Base-by-base conservation (phyloP, 2,329 filamentous ascomycete genomes). In the Colletotrichum sp. region DNA sequence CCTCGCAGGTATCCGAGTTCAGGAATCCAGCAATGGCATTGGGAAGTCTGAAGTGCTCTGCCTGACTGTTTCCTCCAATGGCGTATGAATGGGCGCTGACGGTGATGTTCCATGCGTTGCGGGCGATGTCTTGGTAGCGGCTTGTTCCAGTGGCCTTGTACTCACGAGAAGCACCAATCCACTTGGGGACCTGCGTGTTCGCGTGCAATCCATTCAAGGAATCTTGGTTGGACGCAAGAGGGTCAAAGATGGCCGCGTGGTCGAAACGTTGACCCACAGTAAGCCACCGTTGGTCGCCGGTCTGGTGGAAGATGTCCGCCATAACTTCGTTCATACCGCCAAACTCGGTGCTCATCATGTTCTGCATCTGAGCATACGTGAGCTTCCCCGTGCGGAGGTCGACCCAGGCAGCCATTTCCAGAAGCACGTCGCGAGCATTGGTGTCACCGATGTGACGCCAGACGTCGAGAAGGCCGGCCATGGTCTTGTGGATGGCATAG, bases 321-420 rank as follows among this genome's bases (percentile, higher is more conserved):
- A 90, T 77, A 5, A 89, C 83, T 28, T 89, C 89, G 77, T 88
- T 89, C 87, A 90, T 90, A 36, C 88, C 89, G 10, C 89, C 89
- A 55, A 87, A 89, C 77, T 90, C 89, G 1, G 87, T 89, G 7
- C 83, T 78, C 76, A 90, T 77, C 79, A 90, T 83, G 4, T 70
- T 78, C 68, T 90, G 89, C 88, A 90, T 89, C 78, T 88, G 82
- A 12, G 64, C 75, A 28, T 84, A 83, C 76, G 80, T 86, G 16
- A 90, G 78, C 52, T 83, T 82, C 16, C 78, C 77, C 1, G 88
- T 90, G 5, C 88, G 85, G 2, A 79, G 75, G 59, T 90, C 87
- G 2, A 90, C 88, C 89, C 89, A 90, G 0, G 81, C 81, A 1
- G 87, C 87, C 14, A 90, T 74, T 0, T 79, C 80, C 4, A 89